Percentiles rank a stretch among this genome's conserved stretches.
Conservation (phyloP, 768 basidiomycete species). For the Cytidiella melzeri region DNA sequence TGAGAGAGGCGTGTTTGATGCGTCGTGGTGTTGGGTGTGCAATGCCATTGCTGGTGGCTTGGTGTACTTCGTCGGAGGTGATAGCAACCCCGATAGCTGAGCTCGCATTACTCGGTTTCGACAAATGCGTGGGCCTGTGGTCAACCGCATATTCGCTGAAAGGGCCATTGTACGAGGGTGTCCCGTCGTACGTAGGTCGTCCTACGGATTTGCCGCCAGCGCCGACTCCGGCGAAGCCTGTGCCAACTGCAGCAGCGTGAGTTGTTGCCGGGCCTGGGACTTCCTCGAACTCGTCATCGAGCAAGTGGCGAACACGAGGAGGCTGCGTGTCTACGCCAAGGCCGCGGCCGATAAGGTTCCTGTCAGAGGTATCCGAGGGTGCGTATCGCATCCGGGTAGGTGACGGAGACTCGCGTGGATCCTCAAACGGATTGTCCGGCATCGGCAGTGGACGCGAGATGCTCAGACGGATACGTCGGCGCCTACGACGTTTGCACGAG, state of each 20-base stretch:
- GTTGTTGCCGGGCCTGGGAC: neutral
- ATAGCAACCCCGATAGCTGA: constrained; percentile 16
- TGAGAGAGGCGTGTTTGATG: neutral
- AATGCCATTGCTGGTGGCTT: neutral
- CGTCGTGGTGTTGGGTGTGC: constrained; percentile 1
- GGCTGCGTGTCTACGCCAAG: constrained; percentile 1
- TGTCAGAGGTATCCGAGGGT: constrained; percentile 4
- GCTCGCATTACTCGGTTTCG: neutral
- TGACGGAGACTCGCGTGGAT: constrained; percentile 19
- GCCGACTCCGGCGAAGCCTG: constrained; percentile 10
- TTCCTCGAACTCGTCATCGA: constrained; percentile 1
- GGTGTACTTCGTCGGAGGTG: constrained; percentile 14
- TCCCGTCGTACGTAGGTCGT: constrained; percentile 8
- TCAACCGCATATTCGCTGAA: constrained; percentile 14
- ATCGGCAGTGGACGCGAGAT: constrained; percentile 19
- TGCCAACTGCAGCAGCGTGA: neutral
- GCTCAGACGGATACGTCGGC: constrained; percentile 15
- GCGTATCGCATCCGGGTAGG: constrained; percentile 17
- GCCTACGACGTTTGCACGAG: constrained; percentile 36
- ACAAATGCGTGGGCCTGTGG: neutral
- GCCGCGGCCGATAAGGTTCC: constrained; percentile 3
- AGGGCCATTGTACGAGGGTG: too few relatives aligned
- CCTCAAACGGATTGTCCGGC: constrained; percentile 32
- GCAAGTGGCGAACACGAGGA: neutral
- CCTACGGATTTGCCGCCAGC: constrained; percentile 1